phyloP scores from a whole-genome alignment of 768 basidiomycete species.

The Hebeloma cylindrosporum region DNA sequence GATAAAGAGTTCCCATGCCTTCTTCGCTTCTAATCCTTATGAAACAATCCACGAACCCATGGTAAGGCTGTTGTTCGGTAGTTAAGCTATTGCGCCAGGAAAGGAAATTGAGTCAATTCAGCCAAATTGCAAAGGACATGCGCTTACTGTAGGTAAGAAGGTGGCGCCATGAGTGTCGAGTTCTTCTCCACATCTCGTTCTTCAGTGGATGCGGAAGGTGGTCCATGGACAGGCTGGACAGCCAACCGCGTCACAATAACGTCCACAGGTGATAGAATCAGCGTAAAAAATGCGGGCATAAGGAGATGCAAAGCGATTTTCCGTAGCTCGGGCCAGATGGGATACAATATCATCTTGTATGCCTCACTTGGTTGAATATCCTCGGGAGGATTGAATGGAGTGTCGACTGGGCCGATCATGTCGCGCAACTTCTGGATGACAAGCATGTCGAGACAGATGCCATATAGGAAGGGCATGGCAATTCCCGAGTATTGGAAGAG shows the following conservation, averaged over 20 bases:
- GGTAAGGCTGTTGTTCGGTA: conserved; percentile 15
- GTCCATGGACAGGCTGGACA: conserved; percentile 11
- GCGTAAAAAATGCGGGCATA: not conserved
- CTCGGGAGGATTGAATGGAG: conserved; percentile 6
- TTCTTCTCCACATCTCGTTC: conserved; percentile 10
- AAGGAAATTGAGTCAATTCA: not conserved
- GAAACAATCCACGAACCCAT: conserved; percentile 15
- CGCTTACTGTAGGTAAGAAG: conserved; percentile 9
- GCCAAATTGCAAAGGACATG: not conserved
- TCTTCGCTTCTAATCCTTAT: conserved; percentile 17
- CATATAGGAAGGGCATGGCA: conserved; percentile 6
- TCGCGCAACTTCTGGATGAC: not conserved
- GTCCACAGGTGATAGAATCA: conserved; percentile 11
- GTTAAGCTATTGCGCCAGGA: conserved; percentile 11
- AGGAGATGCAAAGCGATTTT: conserved; percentile 1
- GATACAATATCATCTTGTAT: conserved; percentile 1
- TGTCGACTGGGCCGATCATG: not conserved
- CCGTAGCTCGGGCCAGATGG: conserved; percentile 4
- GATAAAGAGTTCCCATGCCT: conserved; percentile 18
- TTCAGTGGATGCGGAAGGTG: not conserved
- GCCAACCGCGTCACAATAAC: conserved; percentile 15
- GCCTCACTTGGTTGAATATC: not conserved
- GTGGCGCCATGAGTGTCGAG: conserved; percentile 1
- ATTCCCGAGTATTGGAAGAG: conserved; percentile 9
- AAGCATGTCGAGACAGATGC: conserved; percentile 6